Evolutionary conservation across 176 grass and related monocot genomes (phyloP).

Genomic region (Dactylis glomerata): DNA sequence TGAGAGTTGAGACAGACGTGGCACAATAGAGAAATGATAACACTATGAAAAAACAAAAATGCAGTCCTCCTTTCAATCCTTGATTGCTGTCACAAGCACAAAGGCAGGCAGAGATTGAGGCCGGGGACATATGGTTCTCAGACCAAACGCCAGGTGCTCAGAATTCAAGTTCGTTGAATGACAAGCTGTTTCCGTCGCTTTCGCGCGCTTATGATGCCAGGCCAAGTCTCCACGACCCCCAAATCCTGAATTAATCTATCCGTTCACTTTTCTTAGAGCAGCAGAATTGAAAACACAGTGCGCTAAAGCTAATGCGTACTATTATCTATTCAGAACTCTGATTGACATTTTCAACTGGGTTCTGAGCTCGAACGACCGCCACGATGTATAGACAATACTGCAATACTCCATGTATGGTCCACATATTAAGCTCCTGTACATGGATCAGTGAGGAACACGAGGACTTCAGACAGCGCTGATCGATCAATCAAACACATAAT

Average conservation of each 20-base stretch:
- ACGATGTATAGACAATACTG: no score
- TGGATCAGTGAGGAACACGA: background rate
- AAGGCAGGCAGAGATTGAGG: conserved; percentile 12
- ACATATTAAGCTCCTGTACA: no score
- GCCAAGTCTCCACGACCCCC: background rate
- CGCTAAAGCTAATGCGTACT: background rate
- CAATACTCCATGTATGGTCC: no score
- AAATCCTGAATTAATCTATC: background rate
- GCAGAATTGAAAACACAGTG: background rate
- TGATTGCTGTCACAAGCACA: conserved; percentile 10
- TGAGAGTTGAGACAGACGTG: no score
- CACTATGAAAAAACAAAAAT: no score
- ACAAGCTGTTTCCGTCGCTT: conserved; percentile 31
- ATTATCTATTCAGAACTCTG: background rate
- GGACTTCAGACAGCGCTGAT: no score
- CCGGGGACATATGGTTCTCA: conserved; percentile 3
- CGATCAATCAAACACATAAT: no score
- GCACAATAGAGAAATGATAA: no score
- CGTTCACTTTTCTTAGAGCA: background rate
- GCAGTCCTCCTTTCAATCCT: background rate
- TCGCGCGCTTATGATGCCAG: background rate
- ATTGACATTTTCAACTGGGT: background rate
- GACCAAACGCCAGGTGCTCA: conserved; percentile 23
- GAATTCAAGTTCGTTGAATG: conserved; percentile 15
- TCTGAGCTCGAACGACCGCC: background rate